These are phyloP conservation scores for Myrmaecium sp. DNA, from an alignment of 2,329 filamentous ascomycete genomes.

Conservation along the genomic window DNA sequence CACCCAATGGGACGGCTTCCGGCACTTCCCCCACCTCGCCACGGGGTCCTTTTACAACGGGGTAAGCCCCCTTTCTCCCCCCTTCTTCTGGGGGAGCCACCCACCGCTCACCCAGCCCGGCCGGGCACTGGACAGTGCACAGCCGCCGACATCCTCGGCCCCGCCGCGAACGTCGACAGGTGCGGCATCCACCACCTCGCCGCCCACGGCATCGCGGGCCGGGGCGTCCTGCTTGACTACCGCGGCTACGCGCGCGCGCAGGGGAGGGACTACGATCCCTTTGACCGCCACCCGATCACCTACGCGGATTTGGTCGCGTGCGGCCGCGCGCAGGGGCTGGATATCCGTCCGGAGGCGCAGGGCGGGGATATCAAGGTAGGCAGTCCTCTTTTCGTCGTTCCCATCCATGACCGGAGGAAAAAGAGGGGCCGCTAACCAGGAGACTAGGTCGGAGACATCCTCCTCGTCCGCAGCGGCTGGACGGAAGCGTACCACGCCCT, in stretches of 20 bases:
- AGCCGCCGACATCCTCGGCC: conserved; percentile 23
- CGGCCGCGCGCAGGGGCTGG: conserved; percentile 41
- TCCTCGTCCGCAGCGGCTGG: conserved; percentile 40
- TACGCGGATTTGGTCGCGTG: conserved; percentile 37
- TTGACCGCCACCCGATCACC: conserved; percentile 24
- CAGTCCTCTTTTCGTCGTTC: conserved; percentile 50
- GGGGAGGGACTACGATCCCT: conserved; percentile 25
- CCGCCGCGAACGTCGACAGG: conserved; percentile 23
- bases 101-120: not conserved
- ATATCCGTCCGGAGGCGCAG: conserved; percentile 38
- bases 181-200: conserved; percentile 30
- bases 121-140: conserved; percentile 14
- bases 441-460: too few species aligned
- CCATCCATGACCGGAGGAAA: too few species aligned
- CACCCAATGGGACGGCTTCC: conserved; percentile 29
- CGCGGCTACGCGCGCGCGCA: conserved; percentile 23
- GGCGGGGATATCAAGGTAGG: conserved; percentile 41
- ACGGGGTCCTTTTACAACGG: conserved; percentile 26
- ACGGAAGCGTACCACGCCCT: conserved; percentile 39
- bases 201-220: conserved; percentile 27
- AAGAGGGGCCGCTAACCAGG: too few species aligned
- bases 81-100: not conserved
- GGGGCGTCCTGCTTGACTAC: conserved; percentile 28
- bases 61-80: conserved; percentile 6
- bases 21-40: conserved; percentile 25